Evolutionary conservation across 495 filamentous ascomycete genomes (phyloP), one percentile per base, ranked within the genome.

Genomic region (Aspergillus incahuasiensis): DNA sequence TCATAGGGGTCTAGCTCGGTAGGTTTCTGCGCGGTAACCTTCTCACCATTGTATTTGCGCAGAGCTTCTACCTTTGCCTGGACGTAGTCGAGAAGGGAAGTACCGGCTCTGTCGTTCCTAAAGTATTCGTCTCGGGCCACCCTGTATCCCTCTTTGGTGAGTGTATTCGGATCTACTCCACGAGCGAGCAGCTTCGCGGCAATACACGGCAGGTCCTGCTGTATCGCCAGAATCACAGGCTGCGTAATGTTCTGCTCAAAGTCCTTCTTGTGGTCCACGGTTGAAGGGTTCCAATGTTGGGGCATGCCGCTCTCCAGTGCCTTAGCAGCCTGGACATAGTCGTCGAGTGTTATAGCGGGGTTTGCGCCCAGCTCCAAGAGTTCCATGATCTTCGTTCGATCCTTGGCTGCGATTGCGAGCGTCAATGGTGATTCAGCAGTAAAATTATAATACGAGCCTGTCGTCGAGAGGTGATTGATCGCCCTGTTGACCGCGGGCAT

Each of bases 201-300:
- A 12, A 81, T 44, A 2, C 73, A 59, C 0, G 82, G 82, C 34
- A 82, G 61, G 9, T 79, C 61, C 6, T 73, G 74, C 1, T 68
- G 51, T 3, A 86, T 69, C 0, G 87, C 87, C 5, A 76, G 46
- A 3, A 88, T 61, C 30, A 90, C 67, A 1, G 86, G 86, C 62
- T 90, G 87, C 21, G 75, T 65, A 0, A 74, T 51, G 13, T 52
- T 50, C 8, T 60, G 18, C 0, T 73, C 45, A 61, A 78, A 84
- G 1, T 44, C 24, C 0, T 63, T 58, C 43, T 76, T 54, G 41
- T 81, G 81, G 1, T 64, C 48, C 15, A 83, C 74, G 0, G 63
- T 48, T 32, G 63, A 60, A 2, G 60, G 52, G 4, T 60, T 48
- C 8, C 47, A 19, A 7, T 54, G 20, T 16, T 53, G 18, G 0